Base-by-base conservation (phyloP, 2,329 filamentous ascomycete species). In the Colletotrichum tofieldiae region DNA sequence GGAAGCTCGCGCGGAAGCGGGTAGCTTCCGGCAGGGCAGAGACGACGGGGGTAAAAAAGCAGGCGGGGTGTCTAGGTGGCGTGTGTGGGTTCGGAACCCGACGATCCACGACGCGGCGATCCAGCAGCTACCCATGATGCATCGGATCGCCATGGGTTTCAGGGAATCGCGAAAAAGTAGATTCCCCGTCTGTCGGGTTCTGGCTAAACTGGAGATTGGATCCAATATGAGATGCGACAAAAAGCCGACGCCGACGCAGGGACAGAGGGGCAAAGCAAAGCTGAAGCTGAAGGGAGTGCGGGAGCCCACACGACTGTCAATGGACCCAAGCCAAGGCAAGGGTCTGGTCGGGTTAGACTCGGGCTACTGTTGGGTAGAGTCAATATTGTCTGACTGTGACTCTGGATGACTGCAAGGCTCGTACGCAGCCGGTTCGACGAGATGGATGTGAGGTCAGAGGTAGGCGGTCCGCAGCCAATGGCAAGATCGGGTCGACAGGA, bases 11-110 rank as follows among this genome's bases (percentile, higher is more conserved):
- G 60, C 45, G 60, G 49, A n/a, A 18, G 12, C 65, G 65, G 65
- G 9, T 54, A 16, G n/a, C 16, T 39, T 60, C 69, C 69, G 69
- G 65, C 14, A 72, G 69, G 65, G 69, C 37, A 55, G 47, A 32
- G 47, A 32, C 7, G 20, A 67, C 20, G 45, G 41, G 6, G 16
- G 20, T 52, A 32, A 7, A 20, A 26, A 58, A 32, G 58, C 37
- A 63, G 52, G 65, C 59, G 60, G 65, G 39, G 37, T 16, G 29
- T 59, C 52, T 62, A 47, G 59, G 63, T 54, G 49, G 32, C 6
- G 20, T 12, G 32, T 37, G 47, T 32, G 26, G 39, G 37, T 20
- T 41, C 37, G 47, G 32, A 45, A 65, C 39, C 35, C 35, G 29
- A 37, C 47, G 52, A 70, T 51, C 43, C 54, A 37, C 54, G 54